Conservation (phyloP, 1,284 basidiomycete genomes). For the Sparassis latifolia region DNA sequence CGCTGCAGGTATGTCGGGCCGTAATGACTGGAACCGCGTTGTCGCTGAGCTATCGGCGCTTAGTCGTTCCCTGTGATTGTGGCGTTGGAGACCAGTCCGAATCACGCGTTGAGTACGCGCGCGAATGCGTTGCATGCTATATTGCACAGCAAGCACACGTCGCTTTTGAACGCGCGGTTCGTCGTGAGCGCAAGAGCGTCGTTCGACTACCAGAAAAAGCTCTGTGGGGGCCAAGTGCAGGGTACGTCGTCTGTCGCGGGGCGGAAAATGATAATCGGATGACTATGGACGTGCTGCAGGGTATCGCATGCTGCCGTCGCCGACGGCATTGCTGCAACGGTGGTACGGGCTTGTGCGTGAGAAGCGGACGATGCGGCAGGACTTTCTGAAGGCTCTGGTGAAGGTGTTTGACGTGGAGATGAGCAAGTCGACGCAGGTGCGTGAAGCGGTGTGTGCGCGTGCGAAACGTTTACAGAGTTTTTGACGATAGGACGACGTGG, state of each 20-base stretch:
- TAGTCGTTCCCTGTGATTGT: conserved; percentile 91
- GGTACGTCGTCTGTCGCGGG: conserved; percentile 28
- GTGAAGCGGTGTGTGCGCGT: conserved; percentile 1
- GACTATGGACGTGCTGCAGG: conserved; percentile 32
- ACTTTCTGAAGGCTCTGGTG: conserved; percentile 80
- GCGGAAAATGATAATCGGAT: neutral
- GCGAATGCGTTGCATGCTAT: conserved; percentile 80
- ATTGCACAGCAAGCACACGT: conserved; percentile 85
- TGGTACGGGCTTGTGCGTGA: conserved; percentile 93
- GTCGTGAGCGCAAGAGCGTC: conserved; percentile 73
- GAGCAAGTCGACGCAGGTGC: conserved; percentile 43
- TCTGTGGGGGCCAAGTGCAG: conserved; percentile 39
- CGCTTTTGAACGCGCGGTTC: conserved; percentile 83
- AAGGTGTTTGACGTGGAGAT: conserved; percentile 72
- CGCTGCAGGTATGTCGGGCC: conserved; percentile 59
- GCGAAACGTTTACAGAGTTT: neutral
- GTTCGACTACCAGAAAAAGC: conserved; percentile 76
- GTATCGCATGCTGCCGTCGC: conserved; percentile 48
- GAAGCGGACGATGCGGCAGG: conserved; percentile 78
- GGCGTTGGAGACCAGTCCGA: conserved; percentile 83
- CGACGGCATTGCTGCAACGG: conserved; percentile 71
- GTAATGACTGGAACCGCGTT: neutral
- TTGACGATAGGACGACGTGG: conserved; percentile 59
- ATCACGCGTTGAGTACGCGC: conserved; percentile 54
- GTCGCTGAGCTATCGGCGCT: neutral